Evolutionary conservation across 805 yeast genomes (phyloP).

Genomic region (Cephaloascus albidus): DNA sequence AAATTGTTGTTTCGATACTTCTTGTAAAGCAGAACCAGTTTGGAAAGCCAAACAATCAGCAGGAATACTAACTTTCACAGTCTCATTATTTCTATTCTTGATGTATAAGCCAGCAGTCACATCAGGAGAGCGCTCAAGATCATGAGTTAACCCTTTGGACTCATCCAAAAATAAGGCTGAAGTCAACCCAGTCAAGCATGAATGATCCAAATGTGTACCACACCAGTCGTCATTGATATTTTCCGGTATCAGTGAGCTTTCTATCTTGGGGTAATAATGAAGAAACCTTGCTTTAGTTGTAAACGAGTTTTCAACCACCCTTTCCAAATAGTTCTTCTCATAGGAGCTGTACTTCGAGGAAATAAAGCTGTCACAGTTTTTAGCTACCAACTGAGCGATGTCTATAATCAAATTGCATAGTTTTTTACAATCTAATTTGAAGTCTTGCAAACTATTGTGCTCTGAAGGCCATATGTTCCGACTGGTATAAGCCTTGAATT

Average conservation of each 20-base stretch:
- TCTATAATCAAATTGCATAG: slow-evolving; percentile 36
- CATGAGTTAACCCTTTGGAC: slow-evolving; percentile 10
- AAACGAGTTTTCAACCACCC: slow-evolving; percentile 37
- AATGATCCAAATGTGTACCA: slow-evolving; percentile 54
- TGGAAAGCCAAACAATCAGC: slow-evolving; percentile 49
- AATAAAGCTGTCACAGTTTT: slow-evolving; percentile 41
- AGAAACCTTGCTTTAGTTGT: slow-evolving; percentile 49
- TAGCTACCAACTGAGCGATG: slow-evolving; percentile 40
- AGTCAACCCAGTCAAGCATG: slow-evolving; percentile 50
- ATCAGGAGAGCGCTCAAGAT: slow-evolving; percentile 28
- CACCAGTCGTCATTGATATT: slow-evolving; percentile 38
- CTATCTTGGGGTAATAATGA: slow-evolving; percentile 37
- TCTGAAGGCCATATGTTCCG: slow-evolving; percentile 43
- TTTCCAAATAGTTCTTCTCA: slow-evolving; percentile 25
- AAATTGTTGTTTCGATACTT: slow-evolving; percentile 36
- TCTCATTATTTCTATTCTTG: slow-evolving; percentile 29
- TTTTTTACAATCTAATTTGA: slow-evolving; percentile 24
- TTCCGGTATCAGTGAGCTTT: not conserved
- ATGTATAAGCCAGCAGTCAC: slow-evolving; percentile 42
- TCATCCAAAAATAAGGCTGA: slow-evolving; percentile 43
- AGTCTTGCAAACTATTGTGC: slow-evolving; percentile 18
- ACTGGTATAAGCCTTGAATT: slow-evolving; percentile 34
- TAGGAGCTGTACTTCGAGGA: slow-evolving; percentile 15
- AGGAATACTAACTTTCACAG: slow-evolving; percentile 45
- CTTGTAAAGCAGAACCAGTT: slow-evolving; percentile 48